A percentile compares a stretch with the other conserved stretches of the same genome.
Conservation (phyloP, 768 basidiomycete genomes). For the Leccinum broughii region DNA sequence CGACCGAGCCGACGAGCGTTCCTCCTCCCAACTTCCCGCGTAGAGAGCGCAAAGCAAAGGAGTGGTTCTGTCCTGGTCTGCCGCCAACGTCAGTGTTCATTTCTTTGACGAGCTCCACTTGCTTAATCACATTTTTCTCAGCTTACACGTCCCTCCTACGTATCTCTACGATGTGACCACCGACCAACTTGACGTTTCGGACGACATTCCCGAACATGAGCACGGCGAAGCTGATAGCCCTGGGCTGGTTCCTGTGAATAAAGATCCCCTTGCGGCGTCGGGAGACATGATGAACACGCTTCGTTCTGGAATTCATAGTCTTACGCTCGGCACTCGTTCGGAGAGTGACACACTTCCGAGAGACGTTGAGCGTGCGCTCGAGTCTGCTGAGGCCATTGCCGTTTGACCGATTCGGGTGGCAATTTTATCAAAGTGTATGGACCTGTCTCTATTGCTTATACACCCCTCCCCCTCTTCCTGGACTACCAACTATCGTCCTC, state of each 20-base stretch:
- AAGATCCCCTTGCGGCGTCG: constrained; percentile 16
- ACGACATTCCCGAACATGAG: constrained; percentile 28
- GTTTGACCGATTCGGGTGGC: constrained; percentile 7
- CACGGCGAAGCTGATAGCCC: constrained; percentile 9
- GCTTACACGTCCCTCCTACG: constrained; percentile 88
- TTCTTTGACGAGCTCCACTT: neutral
- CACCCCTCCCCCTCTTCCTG: neutral
- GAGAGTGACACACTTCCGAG: constrained; percentile 32
- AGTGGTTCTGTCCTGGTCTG: constrained; percentile 97
- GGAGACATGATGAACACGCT: constrained; percentile 25
- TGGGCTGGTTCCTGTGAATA: neutral
- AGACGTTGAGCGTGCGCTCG: constrained; percentile 30
- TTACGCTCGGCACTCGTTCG: constrained; percentile 18
- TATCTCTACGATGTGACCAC: constrained; percentile 65
- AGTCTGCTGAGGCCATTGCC: constrained; percentile 8
- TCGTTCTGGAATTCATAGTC: constrained; percentile 30
- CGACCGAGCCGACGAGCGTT: constrained; percentile 25
- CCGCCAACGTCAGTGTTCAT: constrained; percentile 75
- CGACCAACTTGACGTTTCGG: constrained; percentile 40
- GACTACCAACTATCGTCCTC: neutral
- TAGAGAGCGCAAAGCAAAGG: constrained; percentile 90
- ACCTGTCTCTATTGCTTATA: neutral
- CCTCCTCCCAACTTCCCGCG: constrained; percentile 44
- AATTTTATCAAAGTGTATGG: neutral
- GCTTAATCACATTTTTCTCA: constrained; percentile 28